Conservation (phyloP, 306 rosid species). For the Lotus japonicus region DNA sequence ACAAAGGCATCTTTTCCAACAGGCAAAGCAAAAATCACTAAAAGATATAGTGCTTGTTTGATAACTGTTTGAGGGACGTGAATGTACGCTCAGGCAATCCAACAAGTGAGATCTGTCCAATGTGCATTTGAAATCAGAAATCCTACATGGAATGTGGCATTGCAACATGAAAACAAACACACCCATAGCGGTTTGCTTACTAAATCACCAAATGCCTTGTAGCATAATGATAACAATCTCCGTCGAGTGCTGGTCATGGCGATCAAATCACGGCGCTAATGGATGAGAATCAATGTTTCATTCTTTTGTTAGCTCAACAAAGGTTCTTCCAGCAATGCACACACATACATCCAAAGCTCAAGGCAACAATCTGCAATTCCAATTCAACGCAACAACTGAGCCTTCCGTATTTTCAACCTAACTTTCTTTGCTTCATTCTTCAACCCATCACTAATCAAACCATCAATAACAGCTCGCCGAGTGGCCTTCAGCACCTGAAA, state of each 20-base stretch:
- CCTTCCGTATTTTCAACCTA: conserved; percentile 32
- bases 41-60: too few species aligned
- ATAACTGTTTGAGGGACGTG: too few species aligned
- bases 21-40: too few species aligned
- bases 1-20: too few species aligned
- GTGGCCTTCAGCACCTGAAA: conserved; percentile 42
- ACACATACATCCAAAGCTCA: neutral
- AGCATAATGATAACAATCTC: conserved; percentile 1
- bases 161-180: too few species aligned
- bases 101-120: too few species aligned
- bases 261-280: neutral
- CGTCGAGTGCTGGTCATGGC: neutral
- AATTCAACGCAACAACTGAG: conserved; percentile 32
- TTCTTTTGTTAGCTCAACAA: neutral
- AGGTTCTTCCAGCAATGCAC: neutral
- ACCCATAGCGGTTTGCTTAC: neutral
- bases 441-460: conserved; percentile 46
- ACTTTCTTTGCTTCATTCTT: conserved; percentile 57
- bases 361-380: neutral
- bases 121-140: too few species aligned
- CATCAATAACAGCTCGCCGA: conserved; percentile 57
- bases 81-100: too few species aligned
- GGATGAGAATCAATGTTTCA: neutral
- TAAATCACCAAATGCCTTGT: neutral
- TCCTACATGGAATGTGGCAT: too few species aligned